Conservation (phyloP, 2,329 filamentous ascomycete genomes). For the Cladorrhinum sp. region DNA sequence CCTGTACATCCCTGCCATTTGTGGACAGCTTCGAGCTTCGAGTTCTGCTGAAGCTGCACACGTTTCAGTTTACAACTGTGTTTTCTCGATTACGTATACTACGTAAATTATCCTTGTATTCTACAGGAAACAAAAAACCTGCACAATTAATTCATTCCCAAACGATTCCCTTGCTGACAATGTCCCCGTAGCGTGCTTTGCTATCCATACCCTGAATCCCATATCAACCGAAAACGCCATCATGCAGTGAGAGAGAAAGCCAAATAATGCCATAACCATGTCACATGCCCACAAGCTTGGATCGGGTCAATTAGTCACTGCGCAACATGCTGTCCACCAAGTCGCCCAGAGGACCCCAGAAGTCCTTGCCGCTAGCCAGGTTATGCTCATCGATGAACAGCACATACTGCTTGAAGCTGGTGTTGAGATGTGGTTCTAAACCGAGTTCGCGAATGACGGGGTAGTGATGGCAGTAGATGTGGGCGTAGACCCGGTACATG, state of each 20-base stretch:
- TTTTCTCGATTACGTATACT: neutral
- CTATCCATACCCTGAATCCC: conserved; percentile 17
- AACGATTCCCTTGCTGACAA: neutral
- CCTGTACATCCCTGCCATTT: neutral
- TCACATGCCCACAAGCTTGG: too few species aligned
- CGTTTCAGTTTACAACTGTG: neutral
- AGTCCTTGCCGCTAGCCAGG: conserved; percentile 89
- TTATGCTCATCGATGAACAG: conserved; percentile 97
- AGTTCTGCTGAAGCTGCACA: neutral
- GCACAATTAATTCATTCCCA: conserved; percentile 4
- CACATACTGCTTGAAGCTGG: conserved; percentile 99
- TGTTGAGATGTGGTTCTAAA: conserved; percentile 95
- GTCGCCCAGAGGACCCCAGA: conserved; percentile 93
- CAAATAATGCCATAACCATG: conserved; percentile 13
- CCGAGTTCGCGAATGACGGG: conserved; percentile 93
- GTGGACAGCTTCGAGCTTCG: neutral
- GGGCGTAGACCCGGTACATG: conserved; percentile 96
- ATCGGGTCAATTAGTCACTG: conserved; percentile 76
- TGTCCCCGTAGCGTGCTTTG: conserved; percentile 1
- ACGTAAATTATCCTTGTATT: neutral
- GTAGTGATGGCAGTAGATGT: conserved; percentile 99
- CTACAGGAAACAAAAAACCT: neutral
- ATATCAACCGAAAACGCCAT: conserved; percentile 24
- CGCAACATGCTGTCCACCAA: conserved; percentile 96
- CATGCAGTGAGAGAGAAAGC: conserved; percentile 15